Base-by-base conservation (phyloP, 345 rosid species). In the Murraya paniculata region DNA sequence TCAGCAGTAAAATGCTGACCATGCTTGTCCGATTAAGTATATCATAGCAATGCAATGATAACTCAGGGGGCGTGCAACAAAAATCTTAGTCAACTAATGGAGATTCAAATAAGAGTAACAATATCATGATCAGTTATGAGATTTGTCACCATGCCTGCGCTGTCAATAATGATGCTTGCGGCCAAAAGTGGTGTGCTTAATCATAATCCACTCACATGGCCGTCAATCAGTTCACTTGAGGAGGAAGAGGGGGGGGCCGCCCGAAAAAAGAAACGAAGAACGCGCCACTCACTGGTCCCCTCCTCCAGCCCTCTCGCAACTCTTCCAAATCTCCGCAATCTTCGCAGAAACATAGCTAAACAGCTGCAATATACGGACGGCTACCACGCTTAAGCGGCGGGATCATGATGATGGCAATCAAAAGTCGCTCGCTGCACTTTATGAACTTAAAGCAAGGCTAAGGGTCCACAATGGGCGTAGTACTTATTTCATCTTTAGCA, bases 141-240 rank as follows among this genome's bases (percentile, higher is more conserved):
- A 69, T 39, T 5, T 45, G 66, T 19, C 30, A 73, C 36, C 67
- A 50, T 64, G 80, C 66, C 65, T 59, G 21, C 16, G 64, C 69
- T 31, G 75, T 41, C 56, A 6, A 24, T 56, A 71, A 82, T 77
- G 83, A 80, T 82, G 77, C 27, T 77, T 22, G 64, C 14, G 21
- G 83, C 75, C 70, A 38, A 16, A n/a, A 80, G 72, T 41, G 76
- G 82, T 65, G 79, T 64, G 80, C 70, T 64, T 77, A 86, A 88
- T 84, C 78, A 86, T 86, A 79, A 75, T 68, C 78, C 74, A 33
- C 61, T 67, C 70, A 65, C 78, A 78, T 73, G 79, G 39, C n/a
- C 22, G 73, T 38, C 71, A 55, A 53, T 64, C 33, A 55, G 50
- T 45, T 14, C 50, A 5, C 21, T 45, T n/a, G n/a, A n/a, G n/a